Base-by-base conservation (phyloP, 192 early-diverging fungal species). In the Entomortierella parvispora region DNA sequence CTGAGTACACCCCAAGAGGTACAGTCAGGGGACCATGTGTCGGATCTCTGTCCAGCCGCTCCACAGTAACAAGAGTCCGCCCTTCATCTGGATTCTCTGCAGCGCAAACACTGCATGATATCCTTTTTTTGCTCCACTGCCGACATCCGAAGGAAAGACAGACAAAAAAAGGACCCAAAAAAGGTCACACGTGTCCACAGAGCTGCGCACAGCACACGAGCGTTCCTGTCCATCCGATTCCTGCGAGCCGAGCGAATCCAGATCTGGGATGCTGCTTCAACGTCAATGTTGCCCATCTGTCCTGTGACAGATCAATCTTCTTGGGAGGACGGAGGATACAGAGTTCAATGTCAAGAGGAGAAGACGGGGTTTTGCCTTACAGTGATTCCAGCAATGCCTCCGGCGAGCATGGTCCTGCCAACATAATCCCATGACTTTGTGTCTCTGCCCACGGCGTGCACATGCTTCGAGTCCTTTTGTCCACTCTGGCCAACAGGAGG, bases 361-460 rank as follows among this genome's bases (percentile, higher is more conserved):
- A 47, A n/a, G 12, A 17, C 48, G 14, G 14, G 29, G 31, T n/a
- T 28, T 45, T 12, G 31, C 26, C 65, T 56, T 68, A 68, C 66
- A 26, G 46, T 52, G 15, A 68, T 59, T 11, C 66, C 66, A 26
- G 66, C 56, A 20, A 59, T 37, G 26, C 66, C 66, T 52, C 66
- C 66, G 17, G 66, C 66, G 12, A 68, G 23, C 66, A 68, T 68
- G 33, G 66, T 68, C 23, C 57, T 28, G 3, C 48, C 57, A 7
- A 68, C 47, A 68, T 68, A 68, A 33, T 52, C 49, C 47, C 43
- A 58, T 18, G 66, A 68, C 29, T 28, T 48, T 44, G 66, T 68
- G 57, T 68, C 42, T 52, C 65, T 65, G 18, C n/a, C 28, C 7
- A 12, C 5, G 18, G 9, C 54, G 5, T 22, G 25, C 28, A n/a